phyloP scores from a whole-genome alignment of 2,329 filamentous ascomycete species.

The Tolypocladium tundrense region DNA sequence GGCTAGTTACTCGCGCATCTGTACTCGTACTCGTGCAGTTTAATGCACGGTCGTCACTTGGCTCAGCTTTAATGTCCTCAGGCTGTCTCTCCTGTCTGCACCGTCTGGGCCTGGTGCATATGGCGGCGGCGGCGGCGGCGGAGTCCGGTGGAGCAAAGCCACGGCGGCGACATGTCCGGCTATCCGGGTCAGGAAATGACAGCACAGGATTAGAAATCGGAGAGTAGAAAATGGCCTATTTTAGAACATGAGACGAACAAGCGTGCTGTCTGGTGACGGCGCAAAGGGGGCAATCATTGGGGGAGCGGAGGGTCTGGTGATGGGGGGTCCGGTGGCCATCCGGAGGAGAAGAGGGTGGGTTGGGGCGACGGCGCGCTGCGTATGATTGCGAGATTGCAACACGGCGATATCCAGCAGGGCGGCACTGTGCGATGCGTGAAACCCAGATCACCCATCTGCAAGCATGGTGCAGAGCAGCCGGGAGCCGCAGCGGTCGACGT shows the following conservation, averaged over 20 bases:
- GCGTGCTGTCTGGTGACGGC: neutral
- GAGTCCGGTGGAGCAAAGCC: neutral
- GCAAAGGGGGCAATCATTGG: neutral
- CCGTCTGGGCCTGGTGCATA: neutral
- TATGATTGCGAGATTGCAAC: neutral
- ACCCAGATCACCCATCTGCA: neutral
- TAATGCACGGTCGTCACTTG: neutral
- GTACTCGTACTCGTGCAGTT: neutral
- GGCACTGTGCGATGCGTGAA: neutral
- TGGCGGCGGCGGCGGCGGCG: neutral
- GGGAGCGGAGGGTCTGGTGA: neutral
- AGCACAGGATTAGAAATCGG: neutral
- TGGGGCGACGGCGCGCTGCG: neutral
- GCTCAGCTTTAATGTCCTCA: neutral
- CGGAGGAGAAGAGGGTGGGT: neutral
- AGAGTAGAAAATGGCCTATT: neutral
- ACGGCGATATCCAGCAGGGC: neutral
- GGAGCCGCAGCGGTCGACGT: neutral
- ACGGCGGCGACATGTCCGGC: neutral
- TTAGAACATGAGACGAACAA: neutral
- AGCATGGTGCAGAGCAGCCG: neutral
- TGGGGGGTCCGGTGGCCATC: neutral
- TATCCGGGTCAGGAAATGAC: neutral
- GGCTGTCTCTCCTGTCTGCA: neutral
- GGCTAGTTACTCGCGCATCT: no score